These are phyloP conservation scores for Claviceps purpurea DNA, from an alignment of 2,329 filamentous ascomycete species.

Conservation along the genomic window DNA sequence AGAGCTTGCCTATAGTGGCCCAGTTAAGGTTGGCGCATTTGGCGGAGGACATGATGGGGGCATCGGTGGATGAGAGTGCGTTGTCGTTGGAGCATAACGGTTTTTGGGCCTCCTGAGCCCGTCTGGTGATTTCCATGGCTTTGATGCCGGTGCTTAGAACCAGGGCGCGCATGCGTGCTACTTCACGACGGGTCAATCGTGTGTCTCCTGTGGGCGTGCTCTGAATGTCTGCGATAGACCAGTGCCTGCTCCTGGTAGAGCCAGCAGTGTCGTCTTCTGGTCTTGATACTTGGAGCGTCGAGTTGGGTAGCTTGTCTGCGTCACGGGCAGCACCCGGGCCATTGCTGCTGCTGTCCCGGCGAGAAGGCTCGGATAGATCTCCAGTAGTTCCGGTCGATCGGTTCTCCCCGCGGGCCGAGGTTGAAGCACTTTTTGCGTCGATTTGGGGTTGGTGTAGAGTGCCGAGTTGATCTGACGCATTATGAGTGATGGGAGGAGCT, in stretches of 20 bases:
- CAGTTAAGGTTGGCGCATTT: constrained; percentile 19
- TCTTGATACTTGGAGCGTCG: constrained; percentile 16
- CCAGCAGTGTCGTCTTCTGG: constrained; percentile 10
- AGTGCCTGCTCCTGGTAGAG: constrained; percentile 25
- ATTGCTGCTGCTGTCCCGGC: constrained; percentile 5
- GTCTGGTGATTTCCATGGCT: constrained; percentile 63
- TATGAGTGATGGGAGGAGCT: constrained; percentile 8
- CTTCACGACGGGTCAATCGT: constrained; percentile 51
- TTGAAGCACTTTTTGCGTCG: constrained; percentile 29
- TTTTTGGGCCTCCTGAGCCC: constrained; percentile 38
- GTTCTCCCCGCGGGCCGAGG: constrained; percentile 18
- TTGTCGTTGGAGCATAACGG: constrained; percentile 16
- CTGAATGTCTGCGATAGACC: constrained; percentile 35
- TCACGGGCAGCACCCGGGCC: constrained; percentile 15
- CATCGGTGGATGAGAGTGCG: constrained; percentile 9
- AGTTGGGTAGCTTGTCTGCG: constrained; percentile 23
- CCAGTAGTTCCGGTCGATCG: constrained; percentile 2
- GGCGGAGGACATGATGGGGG: constrained; percentile 6
- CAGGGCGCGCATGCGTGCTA: constrained; percentile 64
- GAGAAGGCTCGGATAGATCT: neutral
- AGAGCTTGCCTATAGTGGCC: constrained; percentile 30
- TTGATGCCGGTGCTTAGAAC: constrained; percentile 81
- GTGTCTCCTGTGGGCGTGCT: constrained; percentile 21
- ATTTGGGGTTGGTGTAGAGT: constrained; percentile 35
- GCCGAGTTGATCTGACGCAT: constrained; percentile 32